Conservation (phyloP, 495 filamentous ascomycete genomes). For the Geoglossum glabrum region DNA sequence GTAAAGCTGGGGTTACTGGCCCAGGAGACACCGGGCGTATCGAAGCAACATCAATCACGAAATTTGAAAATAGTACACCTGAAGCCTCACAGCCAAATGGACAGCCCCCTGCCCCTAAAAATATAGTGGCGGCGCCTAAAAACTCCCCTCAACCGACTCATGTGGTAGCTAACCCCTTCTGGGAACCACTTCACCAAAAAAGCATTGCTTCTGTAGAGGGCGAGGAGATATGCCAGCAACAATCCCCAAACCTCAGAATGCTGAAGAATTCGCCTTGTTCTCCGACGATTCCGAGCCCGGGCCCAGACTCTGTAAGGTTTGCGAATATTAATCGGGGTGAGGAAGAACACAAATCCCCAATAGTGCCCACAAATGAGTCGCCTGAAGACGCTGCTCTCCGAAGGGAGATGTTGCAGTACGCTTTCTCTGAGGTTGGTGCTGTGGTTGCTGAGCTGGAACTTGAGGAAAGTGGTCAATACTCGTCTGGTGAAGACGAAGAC, state of each 20-base stretch:
- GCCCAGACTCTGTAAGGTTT: slow-evolving; percentile 5
- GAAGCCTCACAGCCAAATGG: not conserved
- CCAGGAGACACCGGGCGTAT: not conserved
- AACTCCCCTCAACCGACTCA: not conserved
- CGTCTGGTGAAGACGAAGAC: slow-evolving; percentile 28
- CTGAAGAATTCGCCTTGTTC: not conserved
- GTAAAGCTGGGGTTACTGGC: slow-evolving; percentile 41
- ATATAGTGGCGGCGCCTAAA: not conserved
- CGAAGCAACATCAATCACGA: not conserved
- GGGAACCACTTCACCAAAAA: slow-evolving; percentile 7
- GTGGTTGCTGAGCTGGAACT: slow-evolving; percentile 87
- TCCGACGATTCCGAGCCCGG: not conserved
- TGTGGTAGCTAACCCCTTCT: not conserved
- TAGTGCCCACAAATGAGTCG: slow-evolving; percentile 41
- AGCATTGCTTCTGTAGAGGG: slow-evolving; percentile 17
- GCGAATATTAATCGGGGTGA: slow-evolving; percentile 9
- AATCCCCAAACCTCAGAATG: not conserved
- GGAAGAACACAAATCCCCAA: slow-evolving; percentile 7
- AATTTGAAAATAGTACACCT: not conserved
- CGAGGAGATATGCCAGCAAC: slow-evolving; percentile 1
- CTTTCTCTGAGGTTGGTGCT: slow-evolving; percentile 61
- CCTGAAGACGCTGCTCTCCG: slow-evolving; percentile 63
- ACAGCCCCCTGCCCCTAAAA: not conserved
- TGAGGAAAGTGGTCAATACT: slow-evolving; percentile 33
- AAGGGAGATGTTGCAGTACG: slow-evolving; percentile 81